Percentiles rank a stretch among this genome's conserved stretches.
Conservation (phyloP, 495 filamentous ascomycete species). For the Sordaria brevicollis region DNA sequence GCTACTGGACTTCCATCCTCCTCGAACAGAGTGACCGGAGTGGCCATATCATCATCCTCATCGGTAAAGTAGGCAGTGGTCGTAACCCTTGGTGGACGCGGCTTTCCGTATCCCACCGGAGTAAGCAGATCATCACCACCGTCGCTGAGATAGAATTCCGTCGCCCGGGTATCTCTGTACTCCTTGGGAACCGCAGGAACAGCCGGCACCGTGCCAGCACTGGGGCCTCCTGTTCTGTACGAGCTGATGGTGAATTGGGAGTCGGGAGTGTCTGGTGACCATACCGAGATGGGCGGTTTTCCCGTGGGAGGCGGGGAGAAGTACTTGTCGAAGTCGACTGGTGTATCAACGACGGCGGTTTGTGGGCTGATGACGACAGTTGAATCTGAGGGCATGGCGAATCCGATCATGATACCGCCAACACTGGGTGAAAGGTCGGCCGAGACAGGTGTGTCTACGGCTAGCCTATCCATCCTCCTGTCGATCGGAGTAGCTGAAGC, state of each 20-base stretch:
- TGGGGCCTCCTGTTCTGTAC: background rate
- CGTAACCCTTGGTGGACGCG: background rate
- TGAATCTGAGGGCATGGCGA: constrained; percentile 55
- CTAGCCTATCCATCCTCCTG: constrained; percentile 17
- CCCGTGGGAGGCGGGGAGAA: constrained; percentile 21
- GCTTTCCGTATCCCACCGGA: constrained; percentile 1
- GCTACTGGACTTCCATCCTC: constrained; percentile 32
- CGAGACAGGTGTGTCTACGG: constrained; percentile 9
- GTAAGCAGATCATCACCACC: background rate
- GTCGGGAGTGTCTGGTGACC: constrained; percentile 44
- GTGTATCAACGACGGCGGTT: constrained; percentile 34
- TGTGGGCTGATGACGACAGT: constrained; percentile 42
- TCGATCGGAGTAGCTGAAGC: constrained; percentile 6
- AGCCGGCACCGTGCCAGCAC: background rate
- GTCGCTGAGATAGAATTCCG: background rate
- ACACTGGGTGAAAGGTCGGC: constrained; percentile 66
- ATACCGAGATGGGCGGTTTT: constrained; percentile 52
- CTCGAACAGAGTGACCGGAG: constrained; percentile 37
- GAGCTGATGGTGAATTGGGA: background rate
- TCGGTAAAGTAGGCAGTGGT: constrained; percentile 16
- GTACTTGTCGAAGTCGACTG: constrained; percentile 22
- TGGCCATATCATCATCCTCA: constrained; percentile 24
- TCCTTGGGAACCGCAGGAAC: constrained; percentile 3
- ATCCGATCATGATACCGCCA: constrained; percentile 68
- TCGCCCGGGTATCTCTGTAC: background rate